These are phyloP conservation scores for Xylariaceae sp. DNA, from an alignment of 2,329 filamentous ascomycete species.

Conservation along the genomic window DNA sequence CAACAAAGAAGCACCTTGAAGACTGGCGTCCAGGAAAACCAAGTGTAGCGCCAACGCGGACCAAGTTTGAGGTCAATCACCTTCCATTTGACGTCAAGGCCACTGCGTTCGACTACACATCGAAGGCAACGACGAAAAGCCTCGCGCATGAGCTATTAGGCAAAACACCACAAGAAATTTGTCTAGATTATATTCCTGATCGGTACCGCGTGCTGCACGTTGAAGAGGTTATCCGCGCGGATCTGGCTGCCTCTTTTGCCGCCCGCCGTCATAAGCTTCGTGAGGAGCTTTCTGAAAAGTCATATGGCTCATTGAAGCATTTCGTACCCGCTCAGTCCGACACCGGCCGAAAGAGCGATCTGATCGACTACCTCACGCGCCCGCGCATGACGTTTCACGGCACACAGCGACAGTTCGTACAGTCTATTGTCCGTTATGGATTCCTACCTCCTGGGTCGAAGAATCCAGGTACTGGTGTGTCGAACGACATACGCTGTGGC, in stretches of 20 bases:
- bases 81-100: conserved; percentile 12
- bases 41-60: neutral
- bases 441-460: conserved; percentile 37
- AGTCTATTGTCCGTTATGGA: conserved; percentile 41
- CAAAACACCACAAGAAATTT: conserved; percentile 32
- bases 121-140: conserved; percentile 18
- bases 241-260: conserved; percentile 31
- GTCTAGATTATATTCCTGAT: conserved; percentile 27
- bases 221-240: conserved; percentile 35
- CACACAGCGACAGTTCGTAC: conserved; percentile 32
- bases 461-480: conserved; percentile 26
- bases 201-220: conserved; percentile 36
- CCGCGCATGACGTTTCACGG: conserved; percentile 40
- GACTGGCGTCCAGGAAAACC: conserved; percentile 5
- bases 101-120: neutral
- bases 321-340: neutral
- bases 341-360: conserved; percentile 23
- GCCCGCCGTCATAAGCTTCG: conserved; percentile 25
- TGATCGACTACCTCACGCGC: conserved; percentile 34
- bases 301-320: conserved; percentile 5
- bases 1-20: conserved; percentile 7
- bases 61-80: neutral
- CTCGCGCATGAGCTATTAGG: conserved; percentile 31
- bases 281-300: conserved; percentile 18
- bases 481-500: conserved; percentile 32